Evolutionary conservation across 2,329 filamentous ascomycete genomes (phyloP), one percentile per base, ranked within the genome.

Genomic region (Phialemonium atrogriseum): DNA sequence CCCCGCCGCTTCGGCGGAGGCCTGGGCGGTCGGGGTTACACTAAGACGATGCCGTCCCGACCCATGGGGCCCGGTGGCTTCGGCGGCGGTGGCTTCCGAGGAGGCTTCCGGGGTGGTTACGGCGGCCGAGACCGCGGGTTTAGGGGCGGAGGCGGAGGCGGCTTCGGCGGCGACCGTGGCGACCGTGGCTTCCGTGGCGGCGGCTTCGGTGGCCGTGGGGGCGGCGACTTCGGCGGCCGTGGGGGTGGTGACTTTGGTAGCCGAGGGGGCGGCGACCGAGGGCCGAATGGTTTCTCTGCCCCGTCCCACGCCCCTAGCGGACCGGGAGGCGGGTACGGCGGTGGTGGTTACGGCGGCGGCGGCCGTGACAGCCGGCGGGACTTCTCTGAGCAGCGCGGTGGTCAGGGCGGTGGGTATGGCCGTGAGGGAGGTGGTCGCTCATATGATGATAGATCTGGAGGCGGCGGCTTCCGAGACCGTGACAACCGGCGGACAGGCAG

Each of bases 1-100:
- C 91, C 91, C 39, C 80, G 84, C 45, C 81, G 91, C 42, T 81
- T 94, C 32, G 91, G 89, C 36, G 91, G 91, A 43, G 91, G 91
- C 27, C 74, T 95, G 3, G 91, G 91, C 40, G 89, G 89, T 27
- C 80, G 91, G 48, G 84, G 85, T 42, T 96, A 96, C 59, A 96
- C 89, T 35, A 93, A 89, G 59, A 76, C 80, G 11, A 68, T 77
- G 42, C 73, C 81, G 30, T 68, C 81, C 21, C 77, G 85, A 32
- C 85, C 85, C 27, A 67, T 71, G 41, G 81, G 70, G n/a, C 69
- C 71, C 13, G 72, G 72, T 27, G 68, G 64, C 10, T 63, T 68
- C 33, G 75, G 72, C 19, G 67, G 72, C 34, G 73, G 70, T 21
- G 75, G 75, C 37, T 69, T 69, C 38, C 60, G 67, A 25, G 64